phyloP scores from a whole-genome alignment of 306 rosid species.

The Lotus japonicus region DNA sequence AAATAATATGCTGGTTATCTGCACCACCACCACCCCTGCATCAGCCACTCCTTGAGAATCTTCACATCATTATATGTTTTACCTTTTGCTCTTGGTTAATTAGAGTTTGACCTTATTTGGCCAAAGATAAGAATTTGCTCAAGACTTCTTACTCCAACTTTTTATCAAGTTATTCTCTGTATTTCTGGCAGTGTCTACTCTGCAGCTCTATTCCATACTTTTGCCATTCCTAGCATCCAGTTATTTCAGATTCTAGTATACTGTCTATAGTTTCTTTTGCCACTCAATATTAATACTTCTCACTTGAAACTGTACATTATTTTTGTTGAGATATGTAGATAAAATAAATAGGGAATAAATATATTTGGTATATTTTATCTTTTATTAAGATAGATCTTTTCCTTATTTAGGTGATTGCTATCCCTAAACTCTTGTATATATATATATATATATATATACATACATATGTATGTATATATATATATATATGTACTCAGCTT shows the following conservation, averaged over 20 bases:
- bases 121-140: not conserved
- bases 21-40: not conserved
- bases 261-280: too few species aligned
- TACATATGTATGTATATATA: too few species aligned
- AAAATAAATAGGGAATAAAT: too few species aligned
- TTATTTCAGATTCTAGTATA: not conserved
- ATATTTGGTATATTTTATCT: too few species aligned
- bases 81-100: not conserved
- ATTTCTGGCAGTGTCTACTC: not conserved
- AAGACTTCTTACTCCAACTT: not conserved
- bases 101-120: constrained; percentile 8
- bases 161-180: not conserved
- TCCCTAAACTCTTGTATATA: too few species aligned
- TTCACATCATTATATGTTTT: not conserved
- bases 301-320: too few species aligned
- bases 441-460: too few species aligned
- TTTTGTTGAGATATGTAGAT: too few species aligned
- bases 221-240: not conserved
- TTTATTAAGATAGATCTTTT: too few species aligned
- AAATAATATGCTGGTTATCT: constrained; percentile 1
- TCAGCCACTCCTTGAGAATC: not conserved
- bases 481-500: too few species aligned
- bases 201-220: not conserved
- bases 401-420: too few species aligned
- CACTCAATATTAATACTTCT: too few species aligned